Base-by-base conservation (phyloP, 257 asterid species). In the Ehretia macrophylla region DNA sequence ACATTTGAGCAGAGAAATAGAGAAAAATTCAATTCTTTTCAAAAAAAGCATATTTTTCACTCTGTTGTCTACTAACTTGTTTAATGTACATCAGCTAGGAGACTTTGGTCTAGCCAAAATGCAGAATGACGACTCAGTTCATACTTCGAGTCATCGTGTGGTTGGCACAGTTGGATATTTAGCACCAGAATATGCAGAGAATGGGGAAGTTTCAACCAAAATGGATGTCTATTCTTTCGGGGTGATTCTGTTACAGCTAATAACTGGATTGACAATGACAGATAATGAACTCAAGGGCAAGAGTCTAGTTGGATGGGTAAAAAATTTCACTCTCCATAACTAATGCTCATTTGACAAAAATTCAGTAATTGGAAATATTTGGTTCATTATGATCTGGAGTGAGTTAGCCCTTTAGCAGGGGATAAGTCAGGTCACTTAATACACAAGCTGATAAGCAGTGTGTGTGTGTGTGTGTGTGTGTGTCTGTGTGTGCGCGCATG, bases 141-240 rank as follows among this genome's bases (percentile, higher is more conserved):
- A 60, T 20, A 55, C 81, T 18, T 51, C 68, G 9, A 65, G 68
- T 38, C 72, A 64, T 12, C 79, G 82, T 14, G 76, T 87, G 20
- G 95, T 84, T 8, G 95, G 95, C 2, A 82, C 95, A 8, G 69
- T 84, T 14, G 94, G 95, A 67, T 87, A 87, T 56, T 46, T 84
- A 55, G 95, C 95, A 10, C 95, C 95, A 0, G 95, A 87, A 72
- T 87, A 87, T 58, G 95, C 90, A 40, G 85, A 83, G 42, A 62
- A 66, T 39, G 95, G 95, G 38, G 80, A 76, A 50, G 60, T 78
- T 70, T 84, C 95, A 6, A 72, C 87, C 4, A 87, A 87, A 71
- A 80, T 87, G 3, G 95, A 87, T 62, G 90, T 87, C 0, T 87
- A 82, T 54, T 77, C 95, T n/a, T 87, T 76, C 20, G 95, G 95